Base-by-base conservation (phyloP, 768 basidiomycete genomes). In the Leccinum rimulosum region DNA sequence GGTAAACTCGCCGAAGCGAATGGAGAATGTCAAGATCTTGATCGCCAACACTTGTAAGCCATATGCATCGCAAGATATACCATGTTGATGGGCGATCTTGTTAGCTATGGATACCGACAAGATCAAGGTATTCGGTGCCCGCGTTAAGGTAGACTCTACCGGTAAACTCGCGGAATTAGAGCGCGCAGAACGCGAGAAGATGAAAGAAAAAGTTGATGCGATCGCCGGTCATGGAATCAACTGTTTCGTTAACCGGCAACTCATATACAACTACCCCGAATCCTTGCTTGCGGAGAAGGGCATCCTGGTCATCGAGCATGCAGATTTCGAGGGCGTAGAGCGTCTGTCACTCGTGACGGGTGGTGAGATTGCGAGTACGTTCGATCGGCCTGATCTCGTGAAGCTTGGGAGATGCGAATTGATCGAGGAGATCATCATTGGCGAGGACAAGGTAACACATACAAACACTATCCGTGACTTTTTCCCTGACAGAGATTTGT, bases 21-120 rank as follows among this genome's bases (percentile, higher is more conserved):
- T 98, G 67, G 93, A 97, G 70, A 95, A 95, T 65, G 95, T 84
- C 22, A 98, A 93, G 74, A 98, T 98, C 62, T 77, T 99, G 61
- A 95, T 99, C 61, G 94, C 96, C 54, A 98, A 98, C 68, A 99
- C 97, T n/a, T 92, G 95, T 95, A 68, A 64, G 92, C 76, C 10
- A 10, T 49, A 10, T 35, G 10, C 27, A 19, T 35, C 31, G 8
- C 10, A 35, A 28, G 12, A 2, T 28, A 51, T 19, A 22, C 27
- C 15, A 15, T 35, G 14, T 17, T 58, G n/a, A 54, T 51, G 38
- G 19, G 12, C 9, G 15, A 52, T 19, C 11, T 51, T 58, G 6
- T 45, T 64, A 95, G 95, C 97, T 3, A 98, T 98, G 97, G 97
- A 99, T 76, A 99, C 97, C 28, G 97, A 99, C 77, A 99, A 99